phyloP scores from a whole-genome alignment of 352 stramenopile species.

The Pythium vanterpoolii region DNA sequence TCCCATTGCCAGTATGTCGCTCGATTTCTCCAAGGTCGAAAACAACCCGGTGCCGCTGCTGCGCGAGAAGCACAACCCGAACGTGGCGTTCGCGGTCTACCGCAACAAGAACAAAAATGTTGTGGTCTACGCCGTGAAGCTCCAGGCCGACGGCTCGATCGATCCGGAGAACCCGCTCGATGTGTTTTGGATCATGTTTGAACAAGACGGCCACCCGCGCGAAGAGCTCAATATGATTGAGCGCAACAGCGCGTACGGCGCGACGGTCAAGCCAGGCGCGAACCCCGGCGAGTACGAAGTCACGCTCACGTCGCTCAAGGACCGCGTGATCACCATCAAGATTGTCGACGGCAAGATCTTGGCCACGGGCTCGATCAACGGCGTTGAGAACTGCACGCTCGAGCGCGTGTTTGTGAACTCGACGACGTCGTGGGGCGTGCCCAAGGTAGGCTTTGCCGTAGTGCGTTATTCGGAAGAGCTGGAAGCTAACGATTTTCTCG shows the following conservation, averaged over 20 bases:
- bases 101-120: conserved; percentile 92
- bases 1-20: conserved; percentile 42
- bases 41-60: conserved; percentile 82
- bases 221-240: conserved; percentile 88
- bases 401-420: conserved; percentile 84
- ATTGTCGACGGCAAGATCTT: conserved; percentile 77
- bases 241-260: conserved; percentile 81
- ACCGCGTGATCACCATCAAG: conserved; percentile 71
- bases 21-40: conserved; percentile 86
- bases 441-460: conserved; percentile 47
- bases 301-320: conserved; percentile 78
- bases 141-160: conserved; percentile 64
- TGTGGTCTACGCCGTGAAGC: conserved; percentile 73
- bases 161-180: conserved; percentile 68
- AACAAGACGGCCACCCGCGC: conserved; percentile 73
- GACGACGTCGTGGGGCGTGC: conserved; percentile 83
- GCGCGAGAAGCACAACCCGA: conserved; percentile 67
- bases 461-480: background rate
- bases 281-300: conserved; percentile 73
- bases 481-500: background rate
- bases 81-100: conserved; percentile 84
- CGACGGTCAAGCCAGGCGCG: conserved; percentile 63
- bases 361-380: conserved; percentile 69
- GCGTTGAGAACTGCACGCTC: conserved; percentile 58
- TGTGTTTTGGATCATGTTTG: conserved; percentile 90